phyloP scores from a whole-genome alignment of 306 rosid species.

The Acacia melanoxylon region DNA sequence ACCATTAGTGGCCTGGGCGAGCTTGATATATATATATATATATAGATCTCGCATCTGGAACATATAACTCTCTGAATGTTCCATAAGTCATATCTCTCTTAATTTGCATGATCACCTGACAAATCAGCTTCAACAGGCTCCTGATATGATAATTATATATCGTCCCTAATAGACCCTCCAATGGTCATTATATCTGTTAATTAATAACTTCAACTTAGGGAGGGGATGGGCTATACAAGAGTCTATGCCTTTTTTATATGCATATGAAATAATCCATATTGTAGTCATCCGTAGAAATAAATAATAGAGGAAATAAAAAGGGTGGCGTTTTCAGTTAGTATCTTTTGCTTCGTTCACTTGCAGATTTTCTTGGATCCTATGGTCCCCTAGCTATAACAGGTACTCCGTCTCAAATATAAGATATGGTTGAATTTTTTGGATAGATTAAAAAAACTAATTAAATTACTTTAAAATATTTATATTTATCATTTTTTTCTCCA shows the following conservation, averaged over 20 bases:
- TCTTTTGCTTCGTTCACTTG: constrained; percentile 13
- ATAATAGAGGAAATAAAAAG: background rate
- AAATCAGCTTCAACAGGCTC: constrained; percentile 6
- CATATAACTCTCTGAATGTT: background rate
- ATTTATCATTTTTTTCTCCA: no score
- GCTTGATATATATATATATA: background rate
- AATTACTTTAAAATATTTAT: no score
- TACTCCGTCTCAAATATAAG: no score
- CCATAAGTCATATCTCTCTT: constrained; percentile 1
- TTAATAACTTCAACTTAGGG: background rate
- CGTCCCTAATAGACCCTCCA: background rate
- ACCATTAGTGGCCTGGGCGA: constrained; percentile 17
- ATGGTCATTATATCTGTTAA: background rate
- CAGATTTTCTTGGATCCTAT: constrained; percentile 20
- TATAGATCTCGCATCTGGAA: background rate
- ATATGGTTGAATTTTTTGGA: no score
- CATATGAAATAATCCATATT: background rate
- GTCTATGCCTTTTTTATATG: background rate
- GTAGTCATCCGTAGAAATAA: background rate
- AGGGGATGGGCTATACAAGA: background rate
- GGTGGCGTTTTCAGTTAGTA: constrained; percentile 6
- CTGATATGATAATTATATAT: background rate
- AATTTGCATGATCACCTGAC: background rate
- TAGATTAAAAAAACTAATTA: no score
- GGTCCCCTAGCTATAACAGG: constrained; percentile 26